Conservation (phyloP, 495 filamentous ascomycete genomes). For the Penicillium lividum region DNA sequence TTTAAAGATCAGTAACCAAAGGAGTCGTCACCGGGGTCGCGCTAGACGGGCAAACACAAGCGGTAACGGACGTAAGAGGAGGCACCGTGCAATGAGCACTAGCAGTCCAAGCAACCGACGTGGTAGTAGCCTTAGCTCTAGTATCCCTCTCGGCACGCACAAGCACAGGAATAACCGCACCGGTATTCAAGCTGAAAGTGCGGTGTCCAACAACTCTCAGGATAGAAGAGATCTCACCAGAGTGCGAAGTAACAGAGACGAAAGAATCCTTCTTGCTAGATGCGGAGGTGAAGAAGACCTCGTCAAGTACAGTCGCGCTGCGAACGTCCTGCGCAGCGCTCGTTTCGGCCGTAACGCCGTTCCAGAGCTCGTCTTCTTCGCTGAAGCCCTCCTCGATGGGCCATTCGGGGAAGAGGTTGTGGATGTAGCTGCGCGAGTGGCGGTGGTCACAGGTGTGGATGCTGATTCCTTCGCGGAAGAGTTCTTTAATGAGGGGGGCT, state of each 20-base stretch:
- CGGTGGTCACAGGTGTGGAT: conserved; percentile 81
- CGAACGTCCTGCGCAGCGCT: conserved; percentile 55
- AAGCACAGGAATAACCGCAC: conserved; percentile 70
- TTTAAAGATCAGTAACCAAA: conserved; percentile 25
- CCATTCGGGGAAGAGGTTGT: conserved; percentile 56
- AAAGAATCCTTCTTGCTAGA: conserved; percentile 47
- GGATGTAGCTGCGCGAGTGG: conserved; percentile 57
- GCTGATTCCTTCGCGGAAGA: conserved; percentile 69
- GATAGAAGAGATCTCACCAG: conserved; percentile 61
- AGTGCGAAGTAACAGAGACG: conserved; percentile 69
- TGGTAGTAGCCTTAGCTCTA: conserved; percentile 24
- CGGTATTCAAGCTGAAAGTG: conserved; percentile 60
- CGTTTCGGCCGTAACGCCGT: conserved; percentile 55
- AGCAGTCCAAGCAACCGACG: conserved; percentile 39
- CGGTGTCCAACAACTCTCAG: conserved; percentile 63
- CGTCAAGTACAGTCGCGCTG: conserved; percentile 56
- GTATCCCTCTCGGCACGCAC: conserved; percentile 53
- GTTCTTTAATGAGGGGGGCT: conserved; percentile 68
- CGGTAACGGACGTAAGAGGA: conserved; percentile 48
- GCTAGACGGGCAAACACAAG: conserved; percentile 48
- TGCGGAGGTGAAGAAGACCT: conserved; percentile 52
- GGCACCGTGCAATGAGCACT: conserved; percentile 53
- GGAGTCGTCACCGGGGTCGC: conserved; percentile 41
- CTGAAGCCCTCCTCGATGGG: conserved; percentile 62
- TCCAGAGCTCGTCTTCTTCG: conserved; percentile 64